These are phyloP conservation scores for Polytrichum formosum DNA, from an alignment of 225 moss, liverwort and hornwort species.

Conservation along the genomic window DNA sequence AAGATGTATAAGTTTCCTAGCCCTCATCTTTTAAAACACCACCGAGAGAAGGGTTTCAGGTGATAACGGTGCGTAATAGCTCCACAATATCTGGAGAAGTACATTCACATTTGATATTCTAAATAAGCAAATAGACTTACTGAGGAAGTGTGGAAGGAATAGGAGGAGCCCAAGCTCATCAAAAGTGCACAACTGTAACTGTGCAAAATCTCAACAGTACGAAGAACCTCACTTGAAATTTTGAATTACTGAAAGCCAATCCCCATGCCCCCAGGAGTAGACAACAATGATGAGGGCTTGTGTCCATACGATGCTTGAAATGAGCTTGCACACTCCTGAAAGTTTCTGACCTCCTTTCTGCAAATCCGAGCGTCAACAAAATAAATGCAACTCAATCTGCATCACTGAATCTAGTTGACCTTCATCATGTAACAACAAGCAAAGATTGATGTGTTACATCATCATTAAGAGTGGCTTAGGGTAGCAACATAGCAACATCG, in stretches of 20 bases:
- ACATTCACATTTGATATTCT: neutral
- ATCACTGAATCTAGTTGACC: neutral
- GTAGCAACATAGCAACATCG: no score
- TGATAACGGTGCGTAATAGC: neutral
- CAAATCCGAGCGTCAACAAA: neutral
- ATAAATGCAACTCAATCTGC: neutral
- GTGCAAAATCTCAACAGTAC: neutral
- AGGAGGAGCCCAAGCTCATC: neutral
- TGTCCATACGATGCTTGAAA: slow-evolving; percentile 67
- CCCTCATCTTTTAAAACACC: neutral
- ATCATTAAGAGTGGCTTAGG: no score
- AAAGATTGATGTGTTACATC: no score
- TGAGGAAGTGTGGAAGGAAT: neutral
- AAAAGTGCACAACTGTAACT: neutral
- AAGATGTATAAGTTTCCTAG: no score
- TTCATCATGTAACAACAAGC: no score
- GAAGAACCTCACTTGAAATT: slow-evolving; percentile 73
- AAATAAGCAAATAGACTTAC: neutral
- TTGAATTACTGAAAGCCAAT: slow-evolving; percentile 79
- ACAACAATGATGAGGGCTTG: slow-evolving; percentile 53
- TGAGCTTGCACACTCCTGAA: slow-evolving; percentile 53
- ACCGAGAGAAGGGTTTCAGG: neutral
- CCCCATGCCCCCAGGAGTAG: slow-evolving; percentile 62
- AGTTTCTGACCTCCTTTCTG: slow-evolving; percentile 80
- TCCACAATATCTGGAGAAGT: neutral